A percentile compares a stretch with the other conserved stretches of the same genome.
Conservation (phyloP, 2,329 filamentous ascomycete genomes). For the Fusarium sulawesiense region DNA sequence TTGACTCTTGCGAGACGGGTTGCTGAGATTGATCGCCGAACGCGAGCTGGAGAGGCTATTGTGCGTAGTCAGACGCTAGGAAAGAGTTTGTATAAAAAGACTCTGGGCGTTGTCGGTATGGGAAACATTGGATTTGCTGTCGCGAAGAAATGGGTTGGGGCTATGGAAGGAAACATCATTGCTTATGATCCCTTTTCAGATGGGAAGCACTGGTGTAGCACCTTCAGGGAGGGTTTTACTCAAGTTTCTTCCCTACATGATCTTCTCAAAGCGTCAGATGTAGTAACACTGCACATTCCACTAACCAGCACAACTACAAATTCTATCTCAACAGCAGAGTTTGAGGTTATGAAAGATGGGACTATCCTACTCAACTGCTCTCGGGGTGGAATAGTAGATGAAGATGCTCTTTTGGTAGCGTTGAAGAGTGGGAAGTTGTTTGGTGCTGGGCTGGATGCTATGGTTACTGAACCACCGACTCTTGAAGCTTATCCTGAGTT, state of each 20-base stretch:
- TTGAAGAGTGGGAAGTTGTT: neutral
- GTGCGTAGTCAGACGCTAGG: neutral
- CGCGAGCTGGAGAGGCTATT: neutral
- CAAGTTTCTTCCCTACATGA: neutral
- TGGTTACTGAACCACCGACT: neutral
- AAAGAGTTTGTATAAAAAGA: constrained; percentile 1
- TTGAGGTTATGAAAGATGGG: neutral
- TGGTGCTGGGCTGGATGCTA: neutral
- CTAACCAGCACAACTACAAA: neutral
- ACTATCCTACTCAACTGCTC: neutral
- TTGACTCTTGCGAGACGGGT: neutral
- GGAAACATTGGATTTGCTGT: neutral
- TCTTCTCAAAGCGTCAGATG: neutral
- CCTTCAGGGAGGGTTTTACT: accelerated
- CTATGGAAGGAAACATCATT: neutral
- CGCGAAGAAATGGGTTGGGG: constrained; percentile 3
- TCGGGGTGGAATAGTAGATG: neutral
- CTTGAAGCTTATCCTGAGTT: neutral
- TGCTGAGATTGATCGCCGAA: neutral
- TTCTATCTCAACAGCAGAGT: neutral
- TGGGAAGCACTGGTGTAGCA: neutral
- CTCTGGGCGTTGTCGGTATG: neutral
- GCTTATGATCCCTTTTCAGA: neutral
- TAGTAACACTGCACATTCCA: neutral
- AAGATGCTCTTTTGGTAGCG: neutral